Evolutionary conservation across 352 stramenopile species (phyloP).

Genomic region (Stramenopiles sp.): DNA sequence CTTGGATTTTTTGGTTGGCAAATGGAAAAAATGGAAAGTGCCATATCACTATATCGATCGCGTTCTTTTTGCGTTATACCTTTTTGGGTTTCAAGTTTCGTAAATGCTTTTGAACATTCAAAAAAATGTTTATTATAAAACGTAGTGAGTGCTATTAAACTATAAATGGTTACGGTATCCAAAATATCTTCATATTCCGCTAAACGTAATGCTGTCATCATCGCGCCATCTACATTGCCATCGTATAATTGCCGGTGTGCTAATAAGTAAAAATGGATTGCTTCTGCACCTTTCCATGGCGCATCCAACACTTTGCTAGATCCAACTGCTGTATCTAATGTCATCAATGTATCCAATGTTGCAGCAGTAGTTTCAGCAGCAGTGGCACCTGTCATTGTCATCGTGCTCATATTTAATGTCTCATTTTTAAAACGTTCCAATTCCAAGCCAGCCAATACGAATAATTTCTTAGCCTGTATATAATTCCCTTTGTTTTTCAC

Average conservation of each 20-base stretch:
- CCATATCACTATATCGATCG: no score
- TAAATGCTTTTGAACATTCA: conserved; percentile 48
- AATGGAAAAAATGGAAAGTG: no score
- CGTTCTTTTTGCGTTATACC: no score
- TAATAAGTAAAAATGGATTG: conserved; percentile 76
- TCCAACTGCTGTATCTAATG: conserved; percentile 29
- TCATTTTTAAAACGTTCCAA: conserved; percentile 71
- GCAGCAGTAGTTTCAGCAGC: conserved; percentile 51
- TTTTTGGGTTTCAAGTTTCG: no score
- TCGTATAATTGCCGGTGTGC: conserved; percentile 69
- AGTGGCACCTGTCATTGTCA: conserved; percentile 21
- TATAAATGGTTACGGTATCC: conserved; percentile 64
- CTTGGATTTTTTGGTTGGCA: no score
- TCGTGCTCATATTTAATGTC: conserved; percentile 43
- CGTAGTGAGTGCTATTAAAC: conserved; percentile 65
- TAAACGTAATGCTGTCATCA: conserved; percentile 61
- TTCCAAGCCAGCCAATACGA: conserved; percentile 73
- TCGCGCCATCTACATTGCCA: conserved; percentile 44
- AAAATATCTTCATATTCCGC: conserved; percentile 71
- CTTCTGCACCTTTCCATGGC: conserved; percentile 71
- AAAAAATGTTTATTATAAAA: conserved; percentile 71
- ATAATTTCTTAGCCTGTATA: conserved; percentile 69
- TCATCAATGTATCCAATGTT: conserved; percentile 69
- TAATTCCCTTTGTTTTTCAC: conserved; percentile 34
- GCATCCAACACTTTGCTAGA: conserved; percentile 43